phyloP scores from a whole-genome alignment of 257 asterid genomes.

The Solanum dulcamara region DNA sequence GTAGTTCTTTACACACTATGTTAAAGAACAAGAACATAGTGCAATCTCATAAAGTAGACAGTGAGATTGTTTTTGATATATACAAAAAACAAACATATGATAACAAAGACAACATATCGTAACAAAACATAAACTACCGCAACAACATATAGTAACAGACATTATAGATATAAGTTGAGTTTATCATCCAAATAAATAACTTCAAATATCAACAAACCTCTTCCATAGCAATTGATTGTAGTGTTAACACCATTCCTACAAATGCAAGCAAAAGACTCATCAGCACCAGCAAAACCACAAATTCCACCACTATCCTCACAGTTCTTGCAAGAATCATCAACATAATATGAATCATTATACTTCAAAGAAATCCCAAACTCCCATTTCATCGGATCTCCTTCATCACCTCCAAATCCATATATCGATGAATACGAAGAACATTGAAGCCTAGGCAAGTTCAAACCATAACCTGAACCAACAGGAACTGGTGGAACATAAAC shows the following conservation, averaged over 20 bases:
- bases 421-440: constrained; percentile 56
- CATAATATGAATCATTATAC: constrained; percentile 22
- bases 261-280: constrained; percentile 39
- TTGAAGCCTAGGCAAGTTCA: constrained; percentile 68
- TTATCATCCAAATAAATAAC: too few species aligned
- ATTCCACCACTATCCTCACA: constrained; percentile 66
- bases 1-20: background rate
- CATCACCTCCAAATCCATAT: constrained; percentile 62
- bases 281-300: constrained; percentile 47
- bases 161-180: too few species aligned
- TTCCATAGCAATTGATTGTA: constrained; percentile 51
- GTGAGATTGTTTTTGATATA: too few species aligned
- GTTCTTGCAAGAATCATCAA: constrained; percentile 29
- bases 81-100: background rate
- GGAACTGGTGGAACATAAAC: constrained; percentile 34
- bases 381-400: constrained; percentile 75
- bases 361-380: constrained; percentile 48
- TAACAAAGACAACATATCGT: background rate
- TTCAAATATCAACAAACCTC: constrained; percentile 51
- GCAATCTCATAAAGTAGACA: too few species aligned
- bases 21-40: too few species aligned
- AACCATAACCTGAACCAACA: constrained; percentile 27
- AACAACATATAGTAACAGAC: too few species aligned
- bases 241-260: constrained; percentile 49
- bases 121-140: background rate